These are phyloP conservation scores for Haberlea rhodopensis DNA, from an alignment of 257 asterid species.

Conservation along the genomic window DNA sequence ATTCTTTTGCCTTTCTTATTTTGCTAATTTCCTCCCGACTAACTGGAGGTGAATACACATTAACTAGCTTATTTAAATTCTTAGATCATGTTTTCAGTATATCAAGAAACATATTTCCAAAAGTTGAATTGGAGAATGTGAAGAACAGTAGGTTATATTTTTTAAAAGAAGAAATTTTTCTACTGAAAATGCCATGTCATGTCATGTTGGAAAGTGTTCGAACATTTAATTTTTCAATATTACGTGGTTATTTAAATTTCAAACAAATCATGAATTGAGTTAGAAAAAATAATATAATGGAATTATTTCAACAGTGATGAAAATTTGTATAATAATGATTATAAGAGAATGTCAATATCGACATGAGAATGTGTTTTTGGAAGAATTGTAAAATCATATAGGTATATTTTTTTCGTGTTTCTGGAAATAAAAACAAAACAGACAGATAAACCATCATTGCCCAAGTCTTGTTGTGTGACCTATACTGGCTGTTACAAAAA, in stretches of 20 bases:
- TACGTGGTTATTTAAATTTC: background rate
- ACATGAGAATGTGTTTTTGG: no score
- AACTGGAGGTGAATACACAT: constrained; percentile 12
- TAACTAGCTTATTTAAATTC: constrained; percentile 1
- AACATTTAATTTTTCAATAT: background rate
- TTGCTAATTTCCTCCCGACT: constrained; percentile 12
- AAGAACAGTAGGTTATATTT: no score
- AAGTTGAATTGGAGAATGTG: background rate
- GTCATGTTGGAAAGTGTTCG: background rate
- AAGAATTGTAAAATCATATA: no score
- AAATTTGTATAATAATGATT: no score
- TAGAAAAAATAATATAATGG: background rate
- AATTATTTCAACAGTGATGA: background rate
- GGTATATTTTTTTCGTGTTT: no score
- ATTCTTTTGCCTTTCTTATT: constrained; percentile 7
- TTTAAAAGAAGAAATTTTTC: no score
- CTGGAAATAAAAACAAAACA: no score
- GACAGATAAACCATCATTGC: no score
- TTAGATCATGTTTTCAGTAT: background rate
- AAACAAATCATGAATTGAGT: background rate
- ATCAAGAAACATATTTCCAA: background rate
- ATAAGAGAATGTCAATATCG: no score
- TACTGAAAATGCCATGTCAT: background rate
- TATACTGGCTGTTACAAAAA: no score
- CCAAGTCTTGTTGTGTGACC: no score